Evolutionary conservation across 2,329 filamentous ascomycete species (phyloP).

Genomic region (Drechslerella dactyloides): DNA sequence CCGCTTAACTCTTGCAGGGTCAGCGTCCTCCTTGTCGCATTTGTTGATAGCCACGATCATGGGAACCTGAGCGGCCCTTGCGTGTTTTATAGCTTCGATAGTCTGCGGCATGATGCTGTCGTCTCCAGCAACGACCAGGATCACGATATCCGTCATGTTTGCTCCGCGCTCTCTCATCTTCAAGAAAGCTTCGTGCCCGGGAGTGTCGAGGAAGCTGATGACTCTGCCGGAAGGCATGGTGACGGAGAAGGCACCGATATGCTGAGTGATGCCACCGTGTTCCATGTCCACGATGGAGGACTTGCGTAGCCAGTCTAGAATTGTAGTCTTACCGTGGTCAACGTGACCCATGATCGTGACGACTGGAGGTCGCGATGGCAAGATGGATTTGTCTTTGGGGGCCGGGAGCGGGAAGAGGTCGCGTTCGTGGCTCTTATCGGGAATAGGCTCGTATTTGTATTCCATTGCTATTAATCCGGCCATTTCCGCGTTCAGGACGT

Average conservation of each 20-base stretch:
- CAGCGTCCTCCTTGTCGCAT: conserved; percentile 83
- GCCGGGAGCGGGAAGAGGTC: conserved; percentile 76
- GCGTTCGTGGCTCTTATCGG: conserved; percentile 69
- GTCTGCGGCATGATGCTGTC: conserved; percentile 98
- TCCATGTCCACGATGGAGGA: conserved; percentile 89
- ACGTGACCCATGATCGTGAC: conserved; percentile 99
- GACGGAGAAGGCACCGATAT: conserved; percentile 97
- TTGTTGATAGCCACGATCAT: conserved; percentile 99
- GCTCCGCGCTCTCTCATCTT: conserved; percentile 95
- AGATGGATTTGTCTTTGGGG: conserved; percentile 69
- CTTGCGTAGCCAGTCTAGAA: conserved; percentile 90
- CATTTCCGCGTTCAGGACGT: conserved; percentile 87
- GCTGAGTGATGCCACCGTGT: conserved; percentile 96
- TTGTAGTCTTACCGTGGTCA: conserved; percentile 96
- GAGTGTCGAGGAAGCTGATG: conserved; percentile 96
- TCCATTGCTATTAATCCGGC: conserved; percentile 89
- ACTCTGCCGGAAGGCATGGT: conserved; percentile 81
- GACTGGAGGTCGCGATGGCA: conserved; percentile 83
- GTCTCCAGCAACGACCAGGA: conserved; percentile 93
- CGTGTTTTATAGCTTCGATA: conserved; percentile 93
- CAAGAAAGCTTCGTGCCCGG: conserved; percentile 92
- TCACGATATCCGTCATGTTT: conserved; percentile 94
- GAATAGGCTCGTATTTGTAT: conserved; percentile 85
- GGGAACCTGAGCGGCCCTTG: conserved; percentile 81
- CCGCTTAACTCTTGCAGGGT: conserved; percentile 81